These are phyloP conservation scores for Cronartium quercuum DNA, from an alignment of 1,284 basidiomycete genomes.

Conservation along the genomic window DNA sequence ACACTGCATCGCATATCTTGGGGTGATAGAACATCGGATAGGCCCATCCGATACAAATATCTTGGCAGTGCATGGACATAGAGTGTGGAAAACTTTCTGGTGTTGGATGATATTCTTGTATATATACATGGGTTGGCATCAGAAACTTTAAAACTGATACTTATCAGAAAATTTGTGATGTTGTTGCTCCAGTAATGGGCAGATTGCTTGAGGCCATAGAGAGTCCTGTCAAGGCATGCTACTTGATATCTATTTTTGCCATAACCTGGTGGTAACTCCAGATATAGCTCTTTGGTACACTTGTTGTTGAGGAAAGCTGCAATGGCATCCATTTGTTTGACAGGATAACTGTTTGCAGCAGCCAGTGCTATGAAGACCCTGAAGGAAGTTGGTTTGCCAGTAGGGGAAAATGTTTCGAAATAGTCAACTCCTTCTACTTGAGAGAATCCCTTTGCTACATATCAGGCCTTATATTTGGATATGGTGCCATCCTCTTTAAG, in stretches of 20 bases:
- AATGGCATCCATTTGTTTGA: constrained; percentile 34
- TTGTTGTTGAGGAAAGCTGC: constrained; percentile 36
- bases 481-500: not conserved
- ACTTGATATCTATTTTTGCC: not conserved
- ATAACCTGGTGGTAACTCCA: not conserved
- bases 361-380: constrained; percentile 39
- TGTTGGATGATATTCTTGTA: not conserved
- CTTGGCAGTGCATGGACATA: not conserved
- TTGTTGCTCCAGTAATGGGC: not conserved
- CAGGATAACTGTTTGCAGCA: constrained; percentile 5
- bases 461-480: constrained; percentile 31
- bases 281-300: constrained; percentile 7
- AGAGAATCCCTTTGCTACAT: constrained; percentile 38
- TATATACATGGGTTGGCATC: not conserved
- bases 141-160: not conserved
- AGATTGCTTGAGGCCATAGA: not conserved
- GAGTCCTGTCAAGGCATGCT: not conserved
- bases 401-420: constrained; percentile 38
- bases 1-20: no score
- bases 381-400: not conserved
- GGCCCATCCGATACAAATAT: no score
- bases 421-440: constrained; percentile 36
- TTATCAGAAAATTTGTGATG: not conserved
- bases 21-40: no score
- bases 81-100: not conserved